Evolutionary conservation across 768 basidiomycete genomes (phyloP), one percentile per base, ranked within the genome.

Genomic region (Pseudohyphozyma bogoriensis): DNA sequence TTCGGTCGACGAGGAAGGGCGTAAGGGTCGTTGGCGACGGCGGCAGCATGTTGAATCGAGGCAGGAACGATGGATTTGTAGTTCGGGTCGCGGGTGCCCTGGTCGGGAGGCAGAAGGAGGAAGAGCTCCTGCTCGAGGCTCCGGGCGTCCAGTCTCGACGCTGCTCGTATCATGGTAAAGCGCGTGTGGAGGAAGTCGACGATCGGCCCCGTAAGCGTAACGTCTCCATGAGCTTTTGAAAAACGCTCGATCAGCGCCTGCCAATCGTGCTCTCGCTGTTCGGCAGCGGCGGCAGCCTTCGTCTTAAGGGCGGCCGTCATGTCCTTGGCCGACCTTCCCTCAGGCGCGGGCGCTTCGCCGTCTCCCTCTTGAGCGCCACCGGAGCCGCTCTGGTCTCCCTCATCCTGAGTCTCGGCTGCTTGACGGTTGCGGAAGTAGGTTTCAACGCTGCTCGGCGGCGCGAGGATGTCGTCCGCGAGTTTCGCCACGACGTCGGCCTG

Each of bases 181-280:
- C 60, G 51, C 31, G 35, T 29, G n/a, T 60, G 51, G 18, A 69
- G 59, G 55, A 58, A 65, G 32, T 56, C 62, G 62, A 68, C 40
- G 46, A 63, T 55, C 2, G 10, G 28, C 16, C 20, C 24, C 28
- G 59, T 33, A 37, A 64, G 51, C 8, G 31, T 29, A 0, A 56
- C 56, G 13, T 64, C 31, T 11, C 50, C 46, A 45, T 65, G 64
- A 10, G 68, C 64, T 31, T 29, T 13, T 13, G 37, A 36, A 44
- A 85, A 73, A 22, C 74, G 76, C 37, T 68, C 61, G 10, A 90
- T 72, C 54, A 89, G 73, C 4, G 69, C 73, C 3, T 79, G 78
- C 87, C 87, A 90, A 59, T 82, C 83, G 36, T 74, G 74, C 71
- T 85, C 83, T 60, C 84, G 78, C 57, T 80, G 78, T 13, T 70